A percentile compares a stretch with the other conserved stretches of the same genome.
Conservation (phyloP, 352 stramenopile species). For the Phytophthora meadii region DNA sequence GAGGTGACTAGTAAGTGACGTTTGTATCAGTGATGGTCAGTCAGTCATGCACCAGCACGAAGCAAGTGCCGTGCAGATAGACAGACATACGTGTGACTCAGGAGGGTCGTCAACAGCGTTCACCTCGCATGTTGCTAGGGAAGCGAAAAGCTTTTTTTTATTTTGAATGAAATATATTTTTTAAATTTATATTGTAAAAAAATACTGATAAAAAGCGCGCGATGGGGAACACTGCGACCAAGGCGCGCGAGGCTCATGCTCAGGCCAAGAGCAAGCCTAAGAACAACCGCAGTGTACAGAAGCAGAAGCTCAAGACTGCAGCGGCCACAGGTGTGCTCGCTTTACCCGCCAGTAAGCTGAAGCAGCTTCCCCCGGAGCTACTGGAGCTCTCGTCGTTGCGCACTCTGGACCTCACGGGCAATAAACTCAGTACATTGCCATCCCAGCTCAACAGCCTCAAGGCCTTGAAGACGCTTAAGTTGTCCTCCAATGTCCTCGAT, state of each 20-base stretch:
- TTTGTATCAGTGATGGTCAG: constrained; percentile 18
- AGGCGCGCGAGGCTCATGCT: constrained; percentile 69
- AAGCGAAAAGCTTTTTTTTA: constrained; percentile 4
- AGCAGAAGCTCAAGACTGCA: constrained; percentile 80
- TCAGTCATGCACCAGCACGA: neutral
- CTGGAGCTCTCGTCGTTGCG: constrained; percentile 60
- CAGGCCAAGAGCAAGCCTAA: constrained; percentile 86
- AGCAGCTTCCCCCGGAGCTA: constrained; percentile 68
- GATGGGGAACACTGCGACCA: constrained; percentile 75
- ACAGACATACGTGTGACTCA: constrained; percentile 1
- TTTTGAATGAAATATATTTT: constrained; percentile 13
- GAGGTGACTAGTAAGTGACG: constrained; percentile 16
- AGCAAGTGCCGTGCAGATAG: constrained; percentile 10
- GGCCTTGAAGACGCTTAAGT: constrained; percentile 79
- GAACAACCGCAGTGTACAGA: constrained; percentile 72
- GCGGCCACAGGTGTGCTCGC: constrained; percentile 71
- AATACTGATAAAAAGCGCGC: neutral
- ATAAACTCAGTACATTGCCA: constrained; percentile 67
- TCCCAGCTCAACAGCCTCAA: constrained; percentile 42
- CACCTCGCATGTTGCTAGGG: neutral
- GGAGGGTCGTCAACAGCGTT: constrained; percentile 1
- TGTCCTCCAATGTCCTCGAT: constrained; percentile 62
- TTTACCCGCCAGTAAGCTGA: constrained; percentile 78
- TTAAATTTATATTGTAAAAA: too few relatives aligned
- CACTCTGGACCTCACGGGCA: constrained; percentile 77